These are phyloP conservation scores for Naegleria lovaniensis DNA, from an alignment of 208 protist genomes.

Conservation along the genomic window DNA sequence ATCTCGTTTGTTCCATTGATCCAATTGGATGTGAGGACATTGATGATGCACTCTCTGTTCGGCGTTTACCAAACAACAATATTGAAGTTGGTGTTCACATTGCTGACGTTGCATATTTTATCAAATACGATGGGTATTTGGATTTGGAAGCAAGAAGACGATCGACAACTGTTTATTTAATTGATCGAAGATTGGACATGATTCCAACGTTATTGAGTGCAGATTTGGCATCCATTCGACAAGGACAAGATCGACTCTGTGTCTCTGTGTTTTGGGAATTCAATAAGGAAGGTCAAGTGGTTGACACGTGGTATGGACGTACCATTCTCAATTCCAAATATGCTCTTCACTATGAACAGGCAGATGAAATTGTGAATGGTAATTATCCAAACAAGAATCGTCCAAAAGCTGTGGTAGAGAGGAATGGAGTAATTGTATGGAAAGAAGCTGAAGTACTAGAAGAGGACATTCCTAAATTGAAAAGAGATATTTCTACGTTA, in stretches of 20 bases:
- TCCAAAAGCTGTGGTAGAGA: neutral
- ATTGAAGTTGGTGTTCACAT: slow-evolving; percentile 66
- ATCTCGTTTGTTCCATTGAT: slow-evolving; percentile 51
- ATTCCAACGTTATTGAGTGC: slow-evolving; percentile 87
- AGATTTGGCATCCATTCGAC: slow-evolving; percentile 86
- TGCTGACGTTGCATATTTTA: slow-evolving; percentile 44
- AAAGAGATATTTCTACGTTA: neutral
- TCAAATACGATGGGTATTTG: neutral
- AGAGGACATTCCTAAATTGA: neutral
- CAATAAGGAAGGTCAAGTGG: slow-evolving; percentile 25
- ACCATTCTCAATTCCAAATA: slow-evolving; percentile 80
- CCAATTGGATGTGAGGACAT: slow-evolving; percentile 67
- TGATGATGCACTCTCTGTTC: slow-evolving; percentile 54
- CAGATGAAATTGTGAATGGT: slow-evolving; percentile 81
- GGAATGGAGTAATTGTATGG: slow-evolving; percentile 2
- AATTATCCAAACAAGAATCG: neutral
- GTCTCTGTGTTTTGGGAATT: slow-evolving; percentile 85
- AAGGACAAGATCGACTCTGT: slow-evolving; percentile 74
- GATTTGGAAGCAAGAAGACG: slow-evolving; percentile 32
- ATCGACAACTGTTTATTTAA: slow-evolving; percentile 32
- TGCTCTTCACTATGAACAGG: slow-evolving; percentile 86
- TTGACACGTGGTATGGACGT: slow-evolving; percentile 60
- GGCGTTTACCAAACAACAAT: neutral
- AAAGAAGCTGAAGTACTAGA: neutral
- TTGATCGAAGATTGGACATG: slow-evolving; percentile 82